These are phyloP conservation scores for Croton setiger DNA, from an alignment of 441 rosid genomes.

Conservation along the genomic window DNA sequence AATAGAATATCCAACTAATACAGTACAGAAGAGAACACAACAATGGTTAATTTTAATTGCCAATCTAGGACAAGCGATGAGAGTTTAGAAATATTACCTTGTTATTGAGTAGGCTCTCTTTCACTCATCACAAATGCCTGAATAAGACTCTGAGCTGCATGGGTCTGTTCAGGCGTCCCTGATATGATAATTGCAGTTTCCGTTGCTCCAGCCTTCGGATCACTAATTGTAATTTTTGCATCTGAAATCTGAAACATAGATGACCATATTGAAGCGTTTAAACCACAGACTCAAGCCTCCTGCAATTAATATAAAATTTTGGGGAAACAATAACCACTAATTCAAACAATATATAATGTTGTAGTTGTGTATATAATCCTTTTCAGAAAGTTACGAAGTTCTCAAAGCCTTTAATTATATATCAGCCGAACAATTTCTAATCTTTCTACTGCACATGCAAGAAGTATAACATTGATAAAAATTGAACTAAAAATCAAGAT, in stretches of 20 bases:
- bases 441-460: too few species aligned
- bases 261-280: conserved; percentile 2
- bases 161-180: conserved; percentile 86
- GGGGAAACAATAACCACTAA: neutral
- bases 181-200: conserved; percentile 68
- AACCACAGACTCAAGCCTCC: neutral
- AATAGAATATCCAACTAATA: neutral
- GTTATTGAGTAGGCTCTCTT: conserved; percentile 36
- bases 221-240: conserved; percentile 57
- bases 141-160: conserved; percentile 83
- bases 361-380: too few species aligned
- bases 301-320: neutral
- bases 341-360: neutral
- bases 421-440: too few species aligned
- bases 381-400: too few species aligned
- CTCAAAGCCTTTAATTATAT: too few species aligned
- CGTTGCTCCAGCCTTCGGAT: conserved; percentile 54
- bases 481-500: too few species aligned
- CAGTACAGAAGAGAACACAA: neutral
- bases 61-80: neutral
- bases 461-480: too few species aligned
- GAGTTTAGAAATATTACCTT: conserved; percentile 21
- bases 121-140: conserved; percentile 82
- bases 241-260: conserved; percentile 56
- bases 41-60: conserved; percentile 9